Conservation (phyloP, 805 yeast genomes). For the Kuraishia ogatae region DNA sequence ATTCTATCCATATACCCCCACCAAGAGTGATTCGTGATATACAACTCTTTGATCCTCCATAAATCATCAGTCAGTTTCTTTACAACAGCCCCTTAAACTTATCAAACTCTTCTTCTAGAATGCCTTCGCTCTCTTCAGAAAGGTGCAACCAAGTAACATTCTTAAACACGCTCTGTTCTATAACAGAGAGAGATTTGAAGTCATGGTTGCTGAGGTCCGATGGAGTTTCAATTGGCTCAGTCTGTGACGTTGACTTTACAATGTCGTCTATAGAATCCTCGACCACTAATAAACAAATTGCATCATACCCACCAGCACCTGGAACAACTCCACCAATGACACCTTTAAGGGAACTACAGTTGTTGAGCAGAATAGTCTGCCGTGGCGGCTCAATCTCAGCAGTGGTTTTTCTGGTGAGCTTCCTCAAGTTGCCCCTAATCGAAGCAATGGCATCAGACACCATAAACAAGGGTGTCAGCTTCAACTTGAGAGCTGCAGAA, state of each 20-base stretch:
- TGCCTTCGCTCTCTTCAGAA: constrained; percentile 52
- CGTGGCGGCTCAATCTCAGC: constrained; percentile 84
- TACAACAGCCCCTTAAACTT: not conserved
- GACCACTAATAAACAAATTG: constrained; percentile 64
- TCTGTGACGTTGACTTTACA: not conserved
- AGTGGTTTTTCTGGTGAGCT: constrained; percentile 54
- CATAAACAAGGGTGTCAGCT: constrained; percentile 18
- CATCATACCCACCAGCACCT: constrained; percentile 98
- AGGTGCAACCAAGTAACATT: constrained; percentile 63
- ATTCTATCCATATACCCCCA: no score
- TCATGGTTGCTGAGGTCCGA: not conserved
- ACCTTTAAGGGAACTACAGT: constrained; percentile 51
- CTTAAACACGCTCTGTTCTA: constrained; percentile 21
- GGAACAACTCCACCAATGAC: constrained; percentile 96
- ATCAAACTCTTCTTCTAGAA: constrained; percentile 36
- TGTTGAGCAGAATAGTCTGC: constrained; percentile 65
- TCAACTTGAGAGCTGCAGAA: constrained; percentile 2
- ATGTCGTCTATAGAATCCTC: constrained; percentile 31
- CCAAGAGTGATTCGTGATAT: no score
- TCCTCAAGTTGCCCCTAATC: constrained; percentile 51
- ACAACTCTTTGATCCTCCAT: no score
- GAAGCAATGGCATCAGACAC: constrained; percentile 31
- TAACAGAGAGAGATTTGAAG: not conserved
- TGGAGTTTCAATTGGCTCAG: not conserved
- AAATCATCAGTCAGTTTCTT: not conserved